Evolutionary conservation across 2,329 filamentous ascomycete genomes (phyloP), one percentile per base, ranked within the genome.

Genomic region (Penicillium expansum): DNA sequence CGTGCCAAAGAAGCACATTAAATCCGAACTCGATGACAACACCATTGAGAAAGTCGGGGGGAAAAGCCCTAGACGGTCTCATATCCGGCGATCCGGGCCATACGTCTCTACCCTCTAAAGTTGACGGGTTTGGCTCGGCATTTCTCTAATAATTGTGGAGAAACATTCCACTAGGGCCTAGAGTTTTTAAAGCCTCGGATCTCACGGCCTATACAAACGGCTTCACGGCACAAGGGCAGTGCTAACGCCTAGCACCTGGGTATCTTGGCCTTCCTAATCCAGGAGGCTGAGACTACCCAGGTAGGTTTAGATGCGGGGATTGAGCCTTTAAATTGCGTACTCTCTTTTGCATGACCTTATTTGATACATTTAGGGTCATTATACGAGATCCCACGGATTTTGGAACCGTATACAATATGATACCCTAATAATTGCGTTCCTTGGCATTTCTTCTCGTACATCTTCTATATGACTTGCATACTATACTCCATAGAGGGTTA

Each of bases 31-130:
- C 60, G 60, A 67, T 67, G 64, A 67, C 64, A 64, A 64, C 63
- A 66, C 60, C 60, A 67, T 58, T 56, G 47, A 27, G 18, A 45
- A 44, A 59, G 56, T 43, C 32, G 27, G 30, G 41, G 42, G 32
- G 32, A 14, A 11, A 32, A 49, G 39, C 39, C 39, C 39, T 42
- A 11, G 24, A 8, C 9, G 22, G 13, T 27, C 30, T 59, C 49
- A 45, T 47, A 59, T 65, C 63, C 63, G 63, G 63, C 62, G 59
- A 63, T 65, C 63, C 63, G 62, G 51, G 13, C 57, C 51, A 52
- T 13, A 44, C 49, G 30, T 20, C 20, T 24, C n/a, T 22, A 27
- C 22, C 10, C 1, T 27, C 11, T 33, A 43, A 6, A 16, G 42
- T 54, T 18, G 22, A 54, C 30, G 16, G 49, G 27, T 27, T 52